These are phyloP conservation scores for Mikania micrantha DNA, from an alignment of 129 eudicot genomes.

Conservation along the genomic window DNA sequence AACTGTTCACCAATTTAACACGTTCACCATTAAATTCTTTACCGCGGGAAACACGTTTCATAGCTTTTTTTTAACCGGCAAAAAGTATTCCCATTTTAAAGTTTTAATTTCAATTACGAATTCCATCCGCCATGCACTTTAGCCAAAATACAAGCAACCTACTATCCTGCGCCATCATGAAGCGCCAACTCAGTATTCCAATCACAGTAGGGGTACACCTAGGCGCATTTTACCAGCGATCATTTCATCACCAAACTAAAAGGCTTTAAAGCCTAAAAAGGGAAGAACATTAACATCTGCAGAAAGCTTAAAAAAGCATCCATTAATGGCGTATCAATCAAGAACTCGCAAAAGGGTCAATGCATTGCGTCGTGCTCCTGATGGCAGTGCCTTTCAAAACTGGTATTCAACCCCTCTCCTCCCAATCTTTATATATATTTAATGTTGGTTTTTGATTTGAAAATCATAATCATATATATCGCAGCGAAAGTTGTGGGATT, in stretches of 20 bases:
- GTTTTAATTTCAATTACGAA: constrained; percentile 5
- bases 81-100: neutral
- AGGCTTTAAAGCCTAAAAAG: neutral
- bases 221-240: constrained; percentile 7
- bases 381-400: constrained; percentile 54
- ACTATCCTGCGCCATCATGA: constrained; percentile 5
- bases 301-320: neutral
- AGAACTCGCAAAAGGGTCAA: constrained; percentile 46
- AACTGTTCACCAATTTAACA: constrained; percentile 15
- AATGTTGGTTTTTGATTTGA: neutral
- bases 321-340: constrained; percentile 34
- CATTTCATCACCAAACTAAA: neutral
- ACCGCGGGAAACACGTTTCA: constrained; percentile 30
- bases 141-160: neutral
- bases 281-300: neutral
- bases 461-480: neutral
- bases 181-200: constrained; percentile 4
- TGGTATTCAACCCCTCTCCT: constrained; percentile 31
- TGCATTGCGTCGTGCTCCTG: constrained; percentile 53
- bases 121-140: constrained; percentile 18
- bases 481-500: constrained; percentile 44
- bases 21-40: neutral
- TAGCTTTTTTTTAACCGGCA: neutral
- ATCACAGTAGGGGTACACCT: neutral
- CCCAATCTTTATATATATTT: neutral